These are phyloP conservation scores for Solanum tacnaense DNA, from an alignment of 257 asterid species.

Conservation along the genomic window DNA sequence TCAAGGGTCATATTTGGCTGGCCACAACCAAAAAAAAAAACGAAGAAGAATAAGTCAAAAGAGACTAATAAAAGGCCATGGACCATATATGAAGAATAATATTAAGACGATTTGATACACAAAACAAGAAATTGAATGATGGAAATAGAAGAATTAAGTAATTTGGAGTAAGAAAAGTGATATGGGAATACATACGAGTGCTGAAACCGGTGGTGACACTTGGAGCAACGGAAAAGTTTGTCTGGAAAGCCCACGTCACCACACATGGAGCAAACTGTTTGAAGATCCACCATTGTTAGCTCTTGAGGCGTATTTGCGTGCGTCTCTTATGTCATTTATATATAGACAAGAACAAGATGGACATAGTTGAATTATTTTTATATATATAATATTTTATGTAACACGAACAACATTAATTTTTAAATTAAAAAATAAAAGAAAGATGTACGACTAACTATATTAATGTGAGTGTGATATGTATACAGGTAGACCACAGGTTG, in stretches of 20 bases:
- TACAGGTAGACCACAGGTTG: slow-evolving; percentile 35
- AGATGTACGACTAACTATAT: not conserved
- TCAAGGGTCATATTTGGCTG: not conserved
- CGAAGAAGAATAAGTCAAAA: not conserved
- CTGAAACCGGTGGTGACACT: slow-evolving; percentile 80
- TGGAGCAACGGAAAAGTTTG: slow-evolving; percentile 85
- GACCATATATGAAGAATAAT: not conserved
- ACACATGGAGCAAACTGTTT: slow-evolving; percentile 87
- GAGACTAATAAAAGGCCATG: not conserved
- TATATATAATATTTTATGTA: not conserved
- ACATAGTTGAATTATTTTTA: not conserved
- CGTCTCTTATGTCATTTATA: not conserved
- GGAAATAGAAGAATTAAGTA: not conserved
- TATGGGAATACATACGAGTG: slow-evolving; percentile 52
- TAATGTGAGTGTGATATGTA: not conserved
- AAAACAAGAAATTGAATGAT: not conserved
- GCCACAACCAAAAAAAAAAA: not conserved
- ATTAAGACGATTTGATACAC: not conserved
- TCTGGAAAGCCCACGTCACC: slow-evolving; percentile 93
- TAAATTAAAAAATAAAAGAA: not conserved
- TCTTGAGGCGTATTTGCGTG: not conserved
- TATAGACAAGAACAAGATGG: not conserved
- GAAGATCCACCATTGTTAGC: slow-evolving; percentile 47
- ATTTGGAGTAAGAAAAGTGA: not conserved
- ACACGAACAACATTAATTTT: not conserved